These are phyloP conservation scores for Serpula lacrymans DNA, from an alignment of 768 basidiomycete species.

Conservation along the genomic window DNA sequence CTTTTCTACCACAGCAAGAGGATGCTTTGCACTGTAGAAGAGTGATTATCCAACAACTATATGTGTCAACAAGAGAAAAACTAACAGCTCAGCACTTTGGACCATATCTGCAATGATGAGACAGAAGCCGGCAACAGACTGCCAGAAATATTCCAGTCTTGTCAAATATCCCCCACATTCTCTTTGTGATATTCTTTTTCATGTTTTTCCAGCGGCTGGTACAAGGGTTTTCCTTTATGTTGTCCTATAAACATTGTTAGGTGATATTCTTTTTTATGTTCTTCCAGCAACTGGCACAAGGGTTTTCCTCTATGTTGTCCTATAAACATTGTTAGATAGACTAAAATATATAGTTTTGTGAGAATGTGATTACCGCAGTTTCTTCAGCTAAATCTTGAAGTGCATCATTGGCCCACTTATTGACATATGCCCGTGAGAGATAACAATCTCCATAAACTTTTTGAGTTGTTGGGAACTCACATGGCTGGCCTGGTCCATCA, in stretches of 20 bases:
- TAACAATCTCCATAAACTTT: neutral
- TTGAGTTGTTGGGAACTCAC: neutral
- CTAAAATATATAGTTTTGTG: too few species aligned
- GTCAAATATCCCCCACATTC: conserved; percentile 17
- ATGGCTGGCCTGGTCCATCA: neutral
- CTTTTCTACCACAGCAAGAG: neutral
- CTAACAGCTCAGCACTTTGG: neutral
- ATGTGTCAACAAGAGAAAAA: neutral
- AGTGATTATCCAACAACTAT: neutral
- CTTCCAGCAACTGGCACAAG: conserved; percentile 13
- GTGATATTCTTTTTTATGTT: conserved; percentile 10
- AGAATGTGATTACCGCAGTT: too few species aligned
- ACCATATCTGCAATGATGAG: neutral
- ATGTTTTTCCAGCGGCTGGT: conserved; percentile 14
- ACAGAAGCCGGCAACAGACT: conserved; percentile 12
- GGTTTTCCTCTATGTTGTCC: conserved; percentile 2
- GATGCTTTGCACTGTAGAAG: neutral
- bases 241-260: too few species aligned
- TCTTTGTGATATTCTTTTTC: conserved; percentile 6
- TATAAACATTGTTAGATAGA: too few species aligned
- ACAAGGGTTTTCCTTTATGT: conserved; percentile 8
- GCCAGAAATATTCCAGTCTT: conserved; percentile 24
- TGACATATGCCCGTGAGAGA: conserved; percentile 1
- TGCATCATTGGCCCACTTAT: too few species aligned
- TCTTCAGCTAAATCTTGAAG: too few species aligned